These are phyloP conservation scores for Neopestalotiopsis clavispora DNA, from an alignment of 2,329 filamentous ascomycete species.

Conservation along the genomic window DNA sequence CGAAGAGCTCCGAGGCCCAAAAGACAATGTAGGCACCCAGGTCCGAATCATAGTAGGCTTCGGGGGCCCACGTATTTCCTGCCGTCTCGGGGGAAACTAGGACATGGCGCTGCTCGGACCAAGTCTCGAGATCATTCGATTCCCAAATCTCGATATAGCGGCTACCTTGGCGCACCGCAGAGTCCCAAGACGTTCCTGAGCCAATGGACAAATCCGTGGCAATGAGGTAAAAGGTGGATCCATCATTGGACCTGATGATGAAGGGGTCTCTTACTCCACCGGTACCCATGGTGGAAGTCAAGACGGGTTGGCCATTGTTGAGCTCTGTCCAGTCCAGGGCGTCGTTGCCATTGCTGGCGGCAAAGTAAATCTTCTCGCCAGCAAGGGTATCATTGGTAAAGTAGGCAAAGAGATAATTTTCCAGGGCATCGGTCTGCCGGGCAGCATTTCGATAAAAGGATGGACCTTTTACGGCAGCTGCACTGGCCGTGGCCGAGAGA, in stretches of 20 bases:
- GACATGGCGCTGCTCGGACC: slow-evolving; percentile 55
- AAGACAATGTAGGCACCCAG: slow-evolving; percentile 49
- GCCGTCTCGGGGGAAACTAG: slow-evolving; percentile 52
- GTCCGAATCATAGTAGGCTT: slow-evolving; percentile 52
- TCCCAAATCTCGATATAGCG: slow-evolving; percentile 60
- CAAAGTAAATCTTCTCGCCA: slow-evolving; percentile 59
- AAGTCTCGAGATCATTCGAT: slow-evolving; percentile 52
- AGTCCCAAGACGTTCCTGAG: slow-evolving; percentile 56
- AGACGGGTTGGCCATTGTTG: slow-evolving; percentile 50
- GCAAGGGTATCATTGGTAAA: slow-evolving; percentile 49
- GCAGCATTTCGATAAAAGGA: slow-evolving; percentile 5
- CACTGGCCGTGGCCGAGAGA: slow-evolving; percentile 1
- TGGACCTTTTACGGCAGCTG: background rate
- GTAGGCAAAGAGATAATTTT: slow-evolving; percentile 57
- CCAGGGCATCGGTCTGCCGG: slow-evolving; percentile 32
- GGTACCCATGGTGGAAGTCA: slow-evolving; percentile 52
- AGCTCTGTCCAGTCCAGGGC: slow-evolving; percentile 56
- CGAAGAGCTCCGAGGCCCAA: slow-evolving; percentile 54
- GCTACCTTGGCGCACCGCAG: slow-evolving; percentile 51
- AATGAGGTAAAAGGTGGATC: slow-evolving; percentile 55
- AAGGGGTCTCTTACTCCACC: slow-evolving; percentile 58
- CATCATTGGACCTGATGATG: slow-evolving; percentile 54
- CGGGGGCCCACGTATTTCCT: slow-evolving; percentile 60
- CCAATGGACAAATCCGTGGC: slow-evolving; percentile 60
- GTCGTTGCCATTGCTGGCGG: slow-evolving; percentile 56